Evolutionary conservation across 176 grass and related monocot genomes (phyloP).

Genomic region (Avena eriantha): DNA sequence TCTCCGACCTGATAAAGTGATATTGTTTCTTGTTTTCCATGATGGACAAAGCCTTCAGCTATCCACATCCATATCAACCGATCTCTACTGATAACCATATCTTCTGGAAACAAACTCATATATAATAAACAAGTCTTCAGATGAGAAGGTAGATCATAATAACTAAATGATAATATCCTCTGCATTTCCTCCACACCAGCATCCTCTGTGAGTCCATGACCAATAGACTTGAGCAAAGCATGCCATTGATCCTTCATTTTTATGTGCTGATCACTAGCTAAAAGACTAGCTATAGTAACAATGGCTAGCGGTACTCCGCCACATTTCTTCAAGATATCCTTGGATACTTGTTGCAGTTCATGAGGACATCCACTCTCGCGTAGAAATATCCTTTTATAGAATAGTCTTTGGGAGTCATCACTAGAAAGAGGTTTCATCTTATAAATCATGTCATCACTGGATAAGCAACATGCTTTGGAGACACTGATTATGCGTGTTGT

Average conservation of each 20-base stretch:
- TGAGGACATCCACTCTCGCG: not conserved
- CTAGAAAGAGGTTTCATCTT: not conserved
- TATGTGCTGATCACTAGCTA: not conserved
- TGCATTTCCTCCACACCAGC: not conserved
- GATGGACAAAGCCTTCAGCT: not conserved
- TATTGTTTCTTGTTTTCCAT: not conserved
- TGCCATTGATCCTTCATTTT: not conserved
- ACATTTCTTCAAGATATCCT: not conserved
- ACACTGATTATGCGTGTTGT: not conserved
- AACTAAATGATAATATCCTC: not conserved
- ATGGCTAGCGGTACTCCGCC: not conserved
- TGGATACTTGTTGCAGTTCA: not conserved
- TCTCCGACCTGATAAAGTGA: not conserved
- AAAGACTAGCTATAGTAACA: not conserved
- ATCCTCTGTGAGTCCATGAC: not conserved
- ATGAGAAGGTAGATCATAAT: too few relatives aligned
- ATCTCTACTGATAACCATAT: not conserved
- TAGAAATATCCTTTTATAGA: not conserved
- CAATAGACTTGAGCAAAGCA: not conserved
- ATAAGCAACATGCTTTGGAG: not conserved
- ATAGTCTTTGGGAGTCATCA: not conserved
- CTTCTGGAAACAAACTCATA: not conserved
- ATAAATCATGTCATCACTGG: not conserved
- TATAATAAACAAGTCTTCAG: not conserved
- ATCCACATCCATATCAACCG: not conserved